Conservation (phyloP, 2,329 filamentous ascomycete species). For the Thelonectria rubi region DNA sequence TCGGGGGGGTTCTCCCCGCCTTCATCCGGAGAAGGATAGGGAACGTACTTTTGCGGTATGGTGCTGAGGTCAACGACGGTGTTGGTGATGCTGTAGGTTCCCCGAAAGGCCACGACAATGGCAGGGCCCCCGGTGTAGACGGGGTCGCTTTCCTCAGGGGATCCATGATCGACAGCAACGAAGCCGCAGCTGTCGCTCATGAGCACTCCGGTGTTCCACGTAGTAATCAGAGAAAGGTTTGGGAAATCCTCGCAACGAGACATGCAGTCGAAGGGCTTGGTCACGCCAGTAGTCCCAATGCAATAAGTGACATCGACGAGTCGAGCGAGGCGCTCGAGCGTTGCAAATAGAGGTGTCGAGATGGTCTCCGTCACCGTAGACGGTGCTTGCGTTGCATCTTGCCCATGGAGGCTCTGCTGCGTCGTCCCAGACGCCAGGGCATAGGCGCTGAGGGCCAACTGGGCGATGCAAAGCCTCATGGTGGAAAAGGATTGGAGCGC, state of each 20-base stretch:
- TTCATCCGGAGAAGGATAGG: constrained; percentile 73
- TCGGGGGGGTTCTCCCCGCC: constrained; percentile 47
- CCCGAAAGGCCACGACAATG: constrained; percentile 89
- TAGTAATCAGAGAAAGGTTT: constrained; percentile 78
- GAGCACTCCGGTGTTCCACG: constrained; percentile 90
- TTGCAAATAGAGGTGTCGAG: constrained; percentile 73
- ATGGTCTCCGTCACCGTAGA: constrained; percentile 47
- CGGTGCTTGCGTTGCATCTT: background rate
- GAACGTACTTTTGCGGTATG: constrained; percentile 87
- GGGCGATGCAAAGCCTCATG: constrained; percentile 28
- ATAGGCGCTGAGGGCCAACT: constrained; percentile 29
- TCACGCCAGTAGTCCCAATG: constrained; percentile 83
- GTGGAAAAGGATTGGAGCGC: background rate
- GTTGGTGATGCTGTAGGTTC: constrained; percentile 93
- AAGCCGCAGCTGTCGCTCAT: constrained; percentile 94
- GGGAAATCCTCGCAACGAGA: constrained; percentile 88
- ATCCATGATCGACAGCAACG: constrained; percentile 80
- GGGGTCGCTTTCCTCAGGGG: constrained; percentile 22
- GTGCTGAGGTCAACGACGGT: constrained; percentile 91
- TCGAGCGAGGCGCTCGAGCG: constrained; percentile 87
- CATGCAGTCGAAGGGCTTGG: constrained; percentile 83
- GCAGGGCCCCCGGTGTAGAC: constrained; percentile 40
- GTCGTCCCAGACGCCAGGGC: constrained; percentile 23
- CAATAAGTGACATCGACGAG: constrained; percentile 96
- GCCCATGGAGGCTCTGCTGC: constrained; percentile 26